Evolutionary conservation across 768 basidiomycete genomes (phyloP), one percentile per base, ranked within the genome.

Genomic region (Vararia minispora): DNA sequence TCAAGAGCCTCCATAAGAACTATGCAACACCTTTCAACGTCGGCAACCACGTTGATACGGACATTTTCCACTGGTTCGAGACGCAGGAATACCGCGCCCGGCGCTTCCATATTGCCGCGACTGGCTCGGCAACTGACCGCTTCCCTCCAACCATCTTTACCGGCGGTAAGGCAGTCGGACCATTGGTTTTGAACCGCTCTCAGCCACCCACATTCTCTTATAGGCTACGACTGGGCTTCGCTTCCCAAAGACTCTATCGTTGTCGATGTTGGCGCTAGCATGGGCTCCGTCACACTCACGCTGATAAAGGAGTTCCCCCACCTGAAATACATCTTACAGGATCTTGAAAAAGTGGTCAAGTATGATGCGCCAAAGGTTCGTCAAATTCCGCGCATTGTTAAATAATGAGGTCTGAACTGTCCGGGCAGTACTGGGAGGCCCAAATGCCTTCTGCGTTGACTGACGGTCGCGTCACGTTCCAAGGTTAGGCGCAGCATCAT

Each of bases 201-300:
- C n/a, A n/a, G n/a, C n/a, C n/a, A n/a, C n/a, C n/a, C n/a, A n/a
- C 9, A 24, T 33, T 24, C 4, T 14, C 3, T 25, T 10, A 28
- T 22, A 65, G 64, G 49, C 1, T 65, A 55, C 35, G 54, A 60
- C 6, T 69, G 64, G 66, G 50, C 45, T 0, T 30, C 47, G n/a
- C 45, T 63, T 4, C 41, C 51, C 11, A 7, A 26, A 4, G 56
- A 52, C 10, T 46, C 58, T 3, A 47, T 49, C 3, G 51, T 68
- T 13, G 62, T 62, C 36, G 66, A 68, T 47, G 53, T 68, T 10
- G 66, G 62, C 11, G 60, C 64, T 5, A 59, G 62, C 5, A 53
- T 59, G 29, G 67, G 68, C 1, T 60, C 62, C 30, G 47, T 57
- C 13, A 50, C 58, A 2, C 51, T 68, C 28, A 42, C 44, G 8